Conservation (phyloP, 352 stramenopile species). For the Pythium utonaiense region DNA sequence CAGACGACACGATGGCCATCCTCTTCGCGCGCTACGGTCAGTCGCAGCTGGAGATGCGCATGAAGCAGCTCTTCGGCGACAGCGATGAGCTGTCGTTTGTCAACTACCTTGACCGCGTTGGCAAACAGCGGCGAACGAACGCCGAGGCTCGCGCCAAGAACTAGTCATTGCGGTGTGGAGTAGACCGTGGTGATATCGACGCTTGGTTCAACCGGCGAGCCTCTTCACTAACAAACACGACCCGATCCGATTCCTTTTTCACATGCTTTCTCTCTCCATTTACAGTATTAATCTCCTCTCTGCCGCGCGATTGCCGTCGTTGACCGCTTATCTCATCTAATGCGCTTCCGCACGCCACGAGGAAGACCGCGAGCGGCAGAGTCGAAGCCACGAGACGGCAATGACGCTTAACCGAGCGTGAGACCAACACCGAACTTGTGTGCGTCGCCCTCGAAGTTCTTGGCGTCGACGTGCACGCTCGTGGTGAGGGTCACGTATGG, state of each 20-base stretch:
- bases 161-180: no score
- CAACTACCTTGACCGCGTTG: conserved; percentile 71
- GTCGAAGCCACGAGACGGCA: conserved; percentile 15
- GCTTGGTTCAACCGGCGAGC: no score
- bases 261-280: conserved; percentile 21
- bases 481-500: conserved; percentile 81
- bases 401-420: conserved; percentile 74
- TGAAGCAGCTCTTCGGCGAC: conserved; percentile 90
- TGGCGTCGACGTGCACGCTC: conserved; percentile 84
- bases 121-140: conserved; percentile 69
- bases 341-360: conserved; percentile 7
- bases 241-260: conserved; percentile 7
- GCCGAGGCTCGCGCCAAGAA: conserved; percentile 48
- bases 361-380: conserved; percentile 1
- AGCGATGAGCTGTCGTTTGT: conserved; percentile 79
- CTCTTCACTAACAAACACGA: no score
- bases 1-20: conserved; percentile 98
- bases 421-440: conserved; percentile 90
- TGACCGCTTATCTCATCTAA: conserved; percentile 13
- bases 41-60: conserved; percentile 86
- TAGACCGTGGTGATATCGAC: no score
- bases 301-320: background rate
- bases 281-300: conserved; percentile 21
- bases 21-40: conserved; percentile 92
- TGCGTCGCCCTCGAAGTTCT: conserved; percentile 89